Evolutionary conservation across 768 basidiomycete species (phyloP).

Genomic region (Galerina sulciceps): DNA sequence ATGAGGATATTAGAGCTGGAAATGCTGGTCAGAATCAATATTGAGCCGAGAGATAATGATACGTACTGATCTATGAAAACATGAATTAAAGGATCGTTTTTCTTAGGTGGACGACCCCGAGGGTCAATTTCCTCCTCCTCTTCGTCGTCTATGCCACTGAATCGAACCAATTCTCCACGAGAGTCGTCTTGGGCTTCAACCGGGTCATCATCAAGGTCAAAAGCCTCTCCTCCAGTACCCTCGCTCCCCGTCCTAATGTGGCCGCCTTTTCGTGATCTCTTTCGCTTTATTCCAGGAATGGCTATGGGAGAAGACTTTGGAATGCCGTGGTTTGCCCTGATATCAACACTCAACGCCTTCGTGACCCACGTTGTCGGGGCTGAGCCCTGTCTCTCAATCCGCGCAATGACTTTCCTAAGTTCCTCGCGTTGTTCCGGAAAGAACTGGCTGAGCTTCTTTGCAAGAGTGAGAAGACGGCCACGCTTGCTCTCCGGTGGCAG

Average conservation of each 20-base stretch:
- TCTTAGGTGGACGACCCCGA: constrained; percentile 33
- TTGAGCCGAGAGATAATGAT: background rate
- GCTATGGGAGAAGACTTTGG: constrained; percentile 11
- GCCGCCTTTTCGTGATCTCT: constrained; percentile 21
- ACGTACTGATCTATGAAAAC: constrained; percentile 67
- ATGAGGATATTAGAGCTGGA: constrained; percentile 88
- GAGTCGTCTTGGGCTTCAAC: background rate
- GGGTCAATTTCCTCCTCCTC: constrained; percentile 38
- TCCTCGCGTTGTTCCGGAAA: constrained; percentile 55
- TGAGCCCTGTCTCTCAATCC: constrained; percentile 23
- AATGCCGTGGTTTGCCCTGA: background rate
- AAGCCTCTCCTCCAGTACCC: constrained; percentile 17
- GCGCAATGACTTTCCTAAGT: constrained; percentile 27
- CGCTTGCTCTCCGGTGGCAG: constrained; percentile 26
- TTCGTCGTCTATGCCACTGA: constrained; percentile 22
- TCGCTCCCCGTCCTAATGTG: constrained; percentile 21
- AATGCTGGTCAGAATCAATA: constrained; percentile 21
- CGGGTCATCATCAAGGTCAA: constrained; percentile 16
- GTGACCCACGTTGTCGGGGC: constrained; percentile 14
- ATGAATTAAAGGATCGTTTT: constrained; percentile 41
- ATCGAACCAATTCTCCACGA: background rate
- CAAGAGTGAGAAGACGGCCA: constrained; percentile 56
- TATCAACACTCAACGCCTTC: constrained; percentile 3
- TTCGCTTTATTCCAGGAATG: constrained; percentile 16
- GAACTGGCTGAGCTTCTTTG: constrained; percentile 56